phyloP scores from a whole-genome alignment of 2,329 filamentous ascomycete species.

The Colletotrichum shisoi region DNA sequence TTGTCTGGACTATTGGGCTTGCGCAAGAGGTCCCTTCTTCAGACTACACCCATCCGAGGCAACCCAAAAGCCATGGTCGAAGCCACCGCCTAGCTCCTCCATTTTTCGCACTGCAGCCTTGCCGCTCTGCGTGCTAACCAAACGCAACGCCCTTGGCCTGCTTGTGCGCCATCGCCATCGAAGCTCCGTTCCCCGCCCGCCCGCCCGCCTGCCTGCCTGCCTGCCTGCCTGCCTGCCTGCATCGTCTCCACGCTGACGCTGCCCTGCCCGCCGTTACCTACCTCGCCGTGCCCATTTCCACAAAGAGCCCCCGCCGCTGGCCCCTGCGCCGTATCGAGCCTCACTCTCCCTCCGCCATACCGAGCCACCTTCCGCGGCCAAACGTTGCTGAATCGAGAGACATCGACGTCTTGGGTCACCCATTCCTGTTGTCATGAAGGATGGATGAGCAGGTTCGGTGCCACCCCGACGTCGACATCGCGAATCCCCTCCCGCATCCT shows the following conservation, averaged over 20 bases:
- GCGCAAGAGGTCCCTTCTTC: constrained; percentile 1
- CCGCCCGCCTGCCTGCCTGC: neutral
- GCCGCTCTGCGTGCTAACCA: constrained; percentile 1
- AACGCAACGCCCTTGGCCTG: constrained; percentile 8
- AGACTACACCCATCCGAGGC: constrained; percentile 6
- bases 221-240: neutral
- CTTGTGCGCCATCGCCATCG: constrained; percentile 14
- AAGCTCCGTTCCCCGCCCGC: neutral
- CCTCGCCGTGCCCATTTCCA: constrained; percentile 13
- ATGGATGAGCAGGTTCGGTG: constrained; percentile 39
- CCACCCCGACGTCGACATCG: constrained; percentile 35
- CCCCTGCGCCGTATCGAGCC: constrained; percentile 13
- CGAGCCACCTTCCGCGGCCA: neutral
- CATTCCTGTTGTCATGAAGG: constrained; percentile 33
- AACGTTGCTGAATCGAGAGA: constrained; percentile 19
- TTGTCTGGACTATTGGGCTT: constrained; percentile 1
- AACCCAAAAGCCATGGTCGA: constrained; percentile 35
- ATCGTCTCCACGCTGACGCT: constrained; percentile 25
- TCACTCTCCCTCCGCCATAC: neutral
- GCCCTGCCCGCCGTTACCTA: constrained; percentile 26
- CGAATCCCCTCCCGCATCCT: constrained; percentile 17
- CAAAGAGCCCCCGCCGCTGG: constrained; percentile 7
- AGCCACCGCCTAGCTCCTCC: constrained; percentile 32
- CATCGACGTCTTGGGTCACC: constrained; percentile 9
- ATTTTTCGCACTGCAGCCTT: constrained; percentile 26